Base-by-base conservation (phyloP, 768 basidiomycete genomes). In the Boletales sp. region DNA sequence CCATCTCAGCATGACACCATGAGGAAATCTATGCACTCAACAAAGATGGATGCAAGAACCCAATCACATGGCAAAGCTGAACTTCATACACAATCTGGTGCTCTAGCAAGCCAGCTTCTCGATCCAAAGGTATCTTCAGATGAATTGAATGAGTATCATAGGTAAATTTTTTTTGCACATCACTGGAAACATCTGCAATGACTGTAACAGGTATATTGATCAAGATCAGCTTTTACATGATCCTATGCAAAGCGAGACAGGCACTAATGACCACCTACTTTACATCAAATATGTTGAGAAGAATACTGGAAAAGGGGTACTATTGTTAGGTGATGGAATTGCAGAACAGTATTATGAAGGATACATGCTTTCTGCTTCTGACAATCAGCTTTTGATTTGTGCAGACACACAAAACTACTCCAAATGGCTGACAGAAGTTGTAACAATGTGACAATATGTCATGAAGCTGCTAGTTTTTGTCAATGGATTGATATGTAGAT, bases 81-180 rank as follows among this genome's bases (percentile, higher is more conserved):
- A 15, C 52, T 52, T 27, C 56, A 53, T 24, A 8, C 56, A 11
- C 67, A 69, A 48, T 79, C 84, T 2, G 83, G 81, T 53, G 71
- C 62, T 2, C 70, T 90, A 27, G 86, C 85, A 13, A 70, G 61
- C 36, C 72, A 77, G 11, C 71, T 84, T 13, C 72, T 90, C 5
- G 65, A 86, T 51, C 87, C 87, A 2, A 69, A 67, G 5, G 85
- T 91, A 5, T 75, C 83, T 0, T 77, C 77, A 29, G 72, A 75
- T 29, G 87, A 91, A 61, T 75, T 81, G 52, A 71, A 75, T 0
- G 88, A 91, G 63, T 92, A 91, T 66, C 79, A 84, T 58, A 82
- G 82, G 84, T 86, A 44, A 30, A 78, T 64, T 12, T 14, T 38
- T 31, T 37, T 2, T 8, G 8, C 4, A 17, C 48, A 4, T 43